A percentile compares a stretch with the other conserved stretches of the same genome.
phyloP scores from a whole-genome alignment of 2,329 filamentous ascomycete genomes.

The Paraphoma sp. region DNA sequence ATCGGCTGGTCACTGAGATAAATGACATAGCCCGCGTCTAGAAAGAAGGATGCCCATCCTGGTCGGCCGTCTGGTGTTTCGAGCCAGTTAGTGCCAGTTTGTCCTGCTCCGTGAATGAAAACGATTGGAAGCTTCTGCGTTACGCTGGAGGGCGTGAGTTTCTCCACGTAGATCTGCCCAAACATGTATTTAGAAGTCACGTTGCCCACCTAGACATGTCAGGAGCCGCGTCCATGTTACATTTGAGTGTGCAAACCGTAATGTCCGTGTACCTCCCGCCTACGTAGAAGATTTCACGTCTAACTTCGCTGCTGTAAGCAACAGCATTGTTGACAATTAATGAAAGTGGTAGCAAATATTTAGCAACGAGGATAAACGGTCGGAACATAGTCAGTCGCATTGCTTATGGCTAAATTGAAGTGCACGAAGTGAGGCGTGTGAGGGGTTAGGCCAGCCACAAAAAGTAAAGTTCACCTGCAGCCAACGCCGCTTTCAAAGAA shows the following conservation, averaged over 20 bases:
- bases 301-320: not conserved
- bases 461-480: no score
- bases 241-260: conserved; percentile 8
- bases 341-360: not conserved
- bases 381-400: no score
- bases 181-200: conserved; percentile 16
- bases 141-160: conserved; percentile 20
- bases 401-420: no score
- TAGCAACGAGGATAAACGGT: not conserved
- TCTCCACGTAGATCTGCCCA: conserved; percentile 33
- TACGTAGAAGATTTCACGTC: conserved; percentile 31
- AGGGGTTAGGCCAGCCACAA: no score
- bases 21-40: conserved; percentile 55
- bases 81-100: conserved; percentile 43
- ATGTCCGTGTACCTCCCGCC: conserved; percentile 31
- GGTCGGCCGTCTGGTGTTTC: conserved; percentile 57
- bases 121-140: conserved; percentile 27
- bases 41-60: conserved; percentile 59
- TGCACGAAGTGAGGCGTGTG: no score
- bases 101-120: conserved; percentile 36
- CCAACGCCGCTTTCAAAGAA: no score
- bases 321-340: not conserved
- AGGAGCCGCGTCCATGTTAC: not conserved
- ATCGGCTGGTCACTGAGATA: conserved; percentile 58
- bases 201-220: conserved; percentile 7